Percentiles rank a stretch among this genome's conserved stretches.
phyloP scores from a whole-genome alignment of 495 filamentous ascomycete genomes.

The Xylaria venustula region DNA sequence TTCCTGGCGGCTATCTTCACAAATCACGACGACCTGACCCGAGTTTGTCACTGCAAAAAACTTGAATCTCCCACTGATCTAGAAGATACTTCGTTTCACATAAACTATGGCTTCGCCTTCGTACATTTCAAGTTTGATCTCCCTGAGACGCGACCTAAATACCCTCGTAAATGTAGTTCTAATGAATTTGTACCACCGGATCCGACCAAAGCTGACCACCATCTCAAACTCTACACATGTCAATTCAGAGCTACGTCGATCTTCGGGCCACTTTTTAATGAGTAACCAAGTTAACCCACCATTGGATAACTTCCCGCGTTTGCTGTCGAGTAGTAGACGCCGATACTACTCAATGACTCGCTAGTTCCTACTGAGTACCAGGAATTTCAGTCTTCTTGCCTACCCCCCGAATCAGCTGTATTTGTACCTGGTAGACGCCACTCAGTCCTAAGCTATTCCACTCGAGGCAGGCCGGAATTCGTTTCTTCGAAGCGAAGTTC shows the following conservation, averaged over 20 bases:
- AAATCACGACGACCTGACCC: background rate
- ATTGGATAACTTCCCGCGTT: background rate
- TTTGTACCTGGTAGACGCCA: background rate
- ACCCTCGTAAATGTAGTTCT: too few relatives aligned
- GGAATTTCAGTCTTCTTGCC: background rate
- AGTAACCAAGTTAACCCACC: background rate
- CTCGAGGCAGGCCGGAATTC: background rate
- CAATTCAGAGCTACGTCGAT: background rate
- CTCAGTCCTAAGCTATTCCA: background rate
- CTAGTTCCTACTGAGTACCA: slow-evolving; percentile 7
- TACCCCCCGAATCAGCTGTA: background rate
- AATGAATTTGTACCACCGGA: background rate
- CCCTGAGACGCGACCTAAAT: background rate
- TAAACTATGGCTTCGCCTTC: background rate
- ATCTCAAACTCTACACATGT: background rate
- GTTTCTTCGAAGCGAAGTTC: background rate
- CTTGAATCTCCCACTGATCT: too few relatives aligned
- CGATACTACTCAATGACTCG: background rate
- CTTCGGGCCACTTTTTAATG: background rate
- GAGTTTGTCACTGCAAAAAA: too few relatives aligned
- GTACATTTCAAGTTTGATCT: background rate
- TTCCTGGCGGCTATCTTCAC: background rate
- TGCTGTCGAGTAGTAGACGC: slow-evolving; percentile 1
- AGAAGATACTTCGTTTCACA: too few relatives aligned
- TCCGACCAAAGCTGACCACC: background rate